phyloP scores from a whole-genome alignment of 2,329 filamentous ascomycete genomes.

The Biscogniauxia marginata region DNA sequence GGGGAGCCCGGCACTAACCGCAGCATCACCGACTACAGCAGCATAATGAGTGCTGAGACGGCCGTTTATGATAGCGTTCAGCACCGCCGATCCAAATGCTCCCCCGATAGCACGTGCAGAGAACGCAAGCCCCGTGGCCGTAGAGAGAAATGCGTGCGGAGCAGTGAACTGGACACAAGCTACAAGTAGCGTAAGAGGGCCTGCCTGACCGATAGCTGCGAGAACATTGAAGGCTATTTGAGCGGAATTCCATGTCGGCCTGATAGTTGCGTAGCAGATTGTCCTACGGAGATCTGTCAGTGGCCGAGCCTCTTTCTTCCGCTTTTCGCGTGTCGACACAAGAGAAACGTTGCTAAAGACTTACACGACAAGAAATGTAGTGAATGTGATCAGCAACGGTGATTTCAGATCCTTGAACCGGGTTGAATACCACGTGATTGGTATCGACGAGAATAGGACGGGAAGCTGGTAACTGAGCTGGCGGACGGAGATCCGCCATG shows the following conservation, averaged over 20 bases:
- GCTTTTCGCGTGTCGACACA: too few relatives aligned
- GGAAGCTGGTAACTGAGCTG: constrained; percentile 45
- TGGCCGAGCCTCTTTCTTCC: too few relatives aligned
- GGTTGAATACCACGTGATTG: constrained; percentile 46
- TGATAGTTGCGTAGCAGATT: constrained; percentile 46
- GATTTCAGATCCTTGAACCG: constrained; percentile 47
- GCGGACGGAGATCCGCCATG: constrained; percentile 48
- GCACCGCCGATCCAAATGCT: constrained; percentile 51
- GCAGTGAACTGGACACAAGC: constrained; percentile 53
- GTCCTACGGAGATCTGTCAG: constrained; percentile 32
- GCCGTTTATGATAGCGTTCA: constrained; percentile 52
- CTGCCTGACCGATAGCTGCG: constrained; percentile 47
- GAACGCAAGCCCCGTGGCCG: constrained; percentile 52
- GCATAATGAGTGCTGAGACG: constrained; percentile 41
- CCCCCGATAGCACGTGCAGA: constrained; percentile 52
- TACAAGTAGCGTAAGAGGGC: constrained; percentile 48
- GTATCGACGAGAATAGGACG: constrained; percentile 40
- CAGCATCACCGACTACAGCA: constrained; percentile 39
- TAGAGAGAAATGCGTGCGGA: constrained; percentile 51
- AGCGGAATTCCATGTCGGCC: constrained; percentile 41
- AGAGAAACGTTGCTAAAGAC: constrained; percentile 14
- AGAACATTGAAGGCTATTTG: constrained; percentile 50
- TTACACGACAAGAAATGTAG: constrained; percentile 46
- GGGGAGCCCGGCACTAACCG: constrained; percentile 42
- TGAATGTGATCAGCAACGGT: constrained; percentile 46